Percentiles rank a stretch among this genome's conserved stretches.
These are phyloP conservation scores for Aspergillus wentii DNA, from an alignment of 495 filamentous ascomycete species.

Conservation along the genomic window DNA sequence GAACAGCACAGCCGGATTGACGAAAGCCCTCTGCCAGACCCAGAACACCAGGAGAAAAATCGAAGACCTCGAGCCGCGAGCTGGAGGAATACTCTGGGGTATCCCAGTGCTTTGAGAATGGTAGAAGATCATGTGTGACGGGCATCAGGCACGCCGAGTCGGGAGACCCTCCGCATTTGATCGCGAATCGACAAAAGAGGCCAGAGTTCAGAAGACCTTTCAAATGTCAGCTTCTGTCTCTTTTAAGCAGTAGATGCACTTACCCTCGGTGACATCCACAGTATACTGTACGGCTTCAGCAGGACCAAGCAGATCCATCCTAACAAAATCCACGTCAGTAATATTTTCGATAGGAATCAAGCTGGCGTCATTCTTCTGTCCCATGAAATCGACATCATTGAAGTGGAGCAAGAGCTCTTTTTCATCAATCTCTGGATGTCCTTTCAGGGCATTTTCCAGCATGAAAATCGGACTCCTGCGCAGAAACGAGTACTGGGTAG, in stretches of 20 bases:
- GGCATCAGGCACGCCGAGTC: background rate
- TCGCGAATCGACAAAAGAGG: background rate
- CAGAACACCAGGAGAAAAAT: background rate
- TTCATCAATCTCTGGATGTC: background rate
- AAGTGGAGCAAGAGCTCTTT: slow-evolving; percentile 1
- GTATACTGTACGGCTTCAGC: background rate
- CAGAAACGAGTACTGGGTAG: background rate
- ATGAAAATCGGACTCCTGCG: background rate
- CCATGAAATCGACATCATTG: background rate
- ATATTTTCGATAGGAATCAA: background rate
- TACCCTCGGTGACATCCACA: background rate
- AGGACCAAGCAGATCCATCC: background rate
- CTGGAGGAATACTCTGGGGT: background rate
- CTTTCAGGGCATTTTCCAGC: background rate
- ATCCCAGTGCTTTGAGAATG: background rate
- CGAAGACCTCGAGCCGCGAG: background rate
- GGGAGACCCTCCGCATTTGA: background rate
- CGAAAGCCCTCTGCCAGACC: background rate
- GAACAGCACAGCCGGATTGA: background rate
- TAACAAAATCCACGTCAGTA: background rate
- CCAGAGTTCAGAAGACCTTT: background rate
- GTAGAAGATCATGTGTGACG: background rate
- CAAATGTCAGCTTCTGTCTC: background rate
- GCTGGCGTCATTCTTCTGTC: background rate
- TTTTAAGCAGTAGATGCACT: background rate